Evolutionary conservation across 2,329 filamentous ascomycete genomes (phyloP), one percentile per base, ranked within the genome.

Genomic region (Xylariaceae sp.): DNA sequence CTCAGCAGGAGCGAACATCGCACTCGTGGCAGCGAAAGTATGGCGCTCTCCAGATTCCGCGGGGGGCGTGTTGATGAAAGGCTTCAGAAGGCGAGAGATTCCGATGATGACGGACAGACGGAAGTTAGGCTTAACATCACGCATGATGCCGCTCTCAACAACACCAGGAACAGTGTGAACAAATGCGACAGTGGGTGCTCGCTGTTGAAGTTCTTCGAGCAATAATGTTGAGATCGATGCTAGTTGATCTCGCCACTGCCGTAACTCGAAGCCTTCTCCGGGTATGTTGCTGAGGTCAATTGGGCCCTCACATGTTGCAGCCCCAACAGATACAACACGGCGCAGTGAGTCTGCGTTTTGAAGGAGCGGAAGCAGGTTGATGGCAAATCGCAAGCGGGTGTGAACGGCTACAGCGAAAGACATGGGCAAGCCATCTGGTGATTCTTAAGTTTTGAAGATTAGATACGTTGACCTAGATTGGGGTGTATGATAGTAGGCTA

Each of bases 21-120:
- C 66, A 53, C 68, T 71, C 6, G 69, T 73, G 5, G 61, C 62
- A 2, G 68, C 46, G 49, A 63, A 72, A 19, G 70, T 38, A 55
- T 71, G 67, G 6, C 70, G 55, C 53, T 71, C 67, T 16, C 70
- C 71, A 34, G 54, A 61, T 48, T 72, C 69, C 2, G 61, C 31
- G 9, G 55, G 51, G 7, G 55, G 55, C 2, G 42, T 53, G 18
- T 53, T 48, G 31, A 62, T 45, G 18, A 53, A 17, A 1, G 50
- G 53, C 6, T 22, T 43, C 18, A 56, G 46, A 12, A 56, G 43
- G 14, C 38, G 28, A 10, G 46, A 45, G 13, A 56, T 6, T 18
- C 17, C 50, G 6, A 53, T 41, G 16, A 50, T 42, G 33, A 56
- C 47, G 6, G 42, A 36, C 2, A 49, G 17, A 1, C 42, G 13